Base-by-base conservation (phyloP, 495 filamentous ascomycete genomes). In the Stereocaulon alpinum region DNA sequence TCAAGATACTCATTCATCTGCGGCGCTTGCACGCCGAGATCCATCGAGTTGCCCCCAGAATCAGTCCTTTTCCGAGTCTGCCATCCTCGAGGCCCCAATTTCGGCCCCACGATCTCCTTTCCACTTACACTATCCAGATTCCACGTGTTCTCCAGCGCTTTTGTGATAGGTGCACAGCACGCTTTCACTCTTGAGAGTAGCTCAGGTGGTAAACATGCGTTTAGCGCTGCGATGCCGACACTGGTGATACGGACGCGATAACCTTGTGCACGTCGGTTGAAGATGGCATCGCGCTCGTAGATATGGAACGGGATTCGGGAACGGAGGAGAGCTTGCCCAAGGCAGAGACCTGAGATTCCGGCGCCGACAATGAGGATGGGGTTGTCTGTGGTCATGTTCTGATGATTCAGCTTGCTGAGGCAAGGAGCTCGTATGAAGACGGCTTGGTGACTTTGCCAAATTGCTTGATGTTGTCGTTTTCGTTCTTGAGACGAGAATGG, bases 311-410 rank as follows among this genome's bases (percentile, higher is more conserved):
- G 77, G 22, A 80, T 77, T 0, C 60, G 58, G 50, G 75, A 67
- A 10, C 63, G 71, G 9, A 63, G 71, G 24, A 82, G 74, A 7
- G 74, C 74, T 57, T 76, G 78, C 4, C 72, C 79, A 3, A 80
- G 66, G 3, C 78, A 64, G 10, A 83, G 75, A 7, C 78, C 78
- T 5, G 75, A 64, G 42, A 82, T 61, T 47, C 79, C 80, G 4
- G 72, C 78, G 55, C 78, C 77, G 10, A 78, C 73, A 58, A 81
- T 80, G 54, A 81, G 76, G 37, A 80, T 70, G 48, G 77, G 80
- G 2, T 27, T 22, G 5, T 40, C 34, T 2, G 15, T 40, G 56
- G 77, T 77, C 4, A 29, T 27, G 12, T 24, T 37, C 9, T 6
- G 52, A n/a, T 2, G 3, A 24, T 17, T 22, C 41, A n/a, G 37